Conservation (phyloP, 2,329 filamentous ascomycete genomes). For the Neofusicoccum cordaticola region DNA sequence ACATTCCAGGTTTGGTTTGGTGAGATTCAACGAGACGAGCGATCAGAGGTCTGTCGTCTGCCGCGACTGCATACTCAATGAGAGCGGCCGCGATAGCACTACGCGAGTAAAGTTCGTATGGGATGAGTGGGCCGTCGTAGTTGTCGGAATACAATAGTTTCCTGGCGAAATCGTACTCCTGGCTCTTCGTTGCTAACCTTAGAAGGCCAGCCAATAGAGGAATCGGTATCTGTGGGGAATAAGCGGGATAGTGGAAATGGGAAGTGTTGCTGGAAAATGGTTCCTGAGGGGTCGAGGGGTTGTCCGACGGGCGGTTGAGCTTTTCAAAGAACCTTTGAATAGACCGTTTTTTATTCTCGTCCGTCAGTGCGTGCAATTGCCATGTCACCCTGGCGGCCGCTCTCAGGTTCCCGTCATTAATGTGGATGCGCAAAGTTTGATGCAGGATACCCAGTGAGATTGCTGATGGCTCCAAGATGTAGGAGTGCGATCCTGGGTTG, state of each 20-base stretch:
- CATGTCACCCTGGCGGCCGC: conserved; percentile 39
- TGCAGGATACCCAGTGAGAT: conserved; percentile 43
- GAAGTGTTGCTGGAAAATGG: conserved; percentile 33
- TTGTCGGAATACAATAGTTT: conserved; percentile 54
- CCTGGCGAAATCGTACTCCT: conserved; percentile 49
- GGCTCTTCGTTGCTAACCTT: conserved; percentile 48
- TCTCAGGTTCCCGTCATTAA: conserved; percentile 37
- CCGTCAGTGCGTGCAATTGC: conserved; percentile 40
- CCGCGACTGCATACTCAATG: conserved; percentile 53
- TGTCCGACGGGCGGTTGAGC: conserved; percentile 22
- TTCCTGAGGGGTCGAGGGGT: conserved; percentile 24
- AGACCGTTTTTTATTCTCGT: conserved; percentile 43
- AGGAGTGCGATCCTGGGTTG: conserved; percentile 28
- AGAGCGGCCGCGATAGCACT: conserved; percentile 52
- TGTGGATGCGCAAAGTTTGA: conserved; percentile 39
- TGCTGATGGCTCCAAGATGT: conserved; percentile 46
- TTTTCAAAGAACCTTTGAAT: conserved; percentile 42
- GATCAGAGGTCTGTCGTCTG: conserved; percentile 41
- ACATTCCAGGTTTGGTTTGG: not conserved
- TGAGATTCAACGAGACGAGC: conserved; percentile 21
- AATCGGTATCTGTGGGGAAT: conserved; percentile 45
- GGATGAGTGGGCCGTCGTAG: conserved; percentile 54
- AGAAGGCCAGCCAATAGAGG: conserved; percentile 51
- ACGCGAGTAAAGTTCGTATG: conserved; percentile 43
- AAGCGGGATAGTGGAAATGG: conserved; percentile 37